Evolutionary conservation across 2,329 filamentous ascomycete species (phyloP).

Genomic region (Microcyclosporella mali): DNA sequence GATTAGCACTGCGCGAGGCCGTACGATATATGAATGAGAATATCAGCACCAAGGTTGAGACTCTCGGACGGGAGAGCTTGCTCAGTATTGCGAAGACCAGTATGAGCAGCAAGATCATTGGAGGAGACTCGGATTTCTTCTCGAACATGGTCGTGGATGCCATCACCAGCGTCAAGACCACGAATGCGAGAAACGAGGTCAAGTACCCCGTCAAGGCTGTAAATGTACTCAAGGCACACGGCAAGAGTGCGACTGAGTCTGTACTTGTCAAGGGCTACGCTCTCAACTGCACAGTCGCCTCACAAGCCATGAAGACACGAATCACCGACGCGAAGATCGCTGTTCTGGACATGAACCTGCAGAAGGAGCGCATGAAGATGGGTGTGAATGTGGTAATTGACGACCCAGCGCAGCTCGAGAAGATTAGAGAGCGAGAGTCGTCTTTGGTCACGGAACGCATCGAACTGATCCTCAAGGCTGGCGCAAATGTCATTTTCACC

Average conservation of each 20-base stretch:
- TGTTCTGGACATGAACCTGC: constrained; percentile 92
- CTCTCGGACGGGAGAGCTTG: constrained; percentile 81
- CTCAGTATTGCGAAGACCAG: constrained; percentile 96
- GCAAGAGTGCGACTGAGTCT: constrained; percentile 84
- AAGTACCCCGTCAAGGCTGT: constrained; percentile 99
- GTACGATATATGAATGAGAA: constrained; percentile 99
- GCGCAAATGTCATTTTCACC: constrained; percentile 91
- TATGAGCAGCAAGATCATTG: constrained; percentile 99
- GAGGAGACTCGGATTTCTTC: constrained; percentile 92
- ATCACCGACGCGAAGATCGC: constrained; percentile 95
- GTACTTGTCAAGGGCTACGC: constrained; percentile 92
- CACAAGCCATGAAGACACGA: constrained; percentile 93
- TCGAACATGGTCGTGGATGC: constrained; percentile 95
- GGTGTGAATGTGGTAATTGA: constrained; percentile 98
- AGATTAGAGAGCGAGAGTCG: constrained; percentile 87
- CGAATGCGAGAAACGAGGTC: constrained; percentile 79
- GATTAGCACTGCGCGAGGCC: constrained; percentile 88
- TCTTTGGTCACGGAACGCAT: constrained; percentile 90
- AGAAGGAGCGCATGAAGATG: constrained; percentile 99
- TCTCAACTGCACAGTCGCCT: constrained; percentile 96
- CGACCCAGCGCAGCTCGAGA: constrained; percentile 92
- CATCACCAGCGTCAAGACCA: constrained; percentile 89
- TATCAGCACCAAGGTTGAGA: constrained; percentile 90
- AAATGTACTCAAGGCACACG: constrained; percentile 97
- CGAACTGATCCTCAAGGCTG: constrained; percentile 95